Evolutionary conservation across 1,284 basidiomycete species (phyloP).

Genomic region (Macrocystidia cucumis): DNA sequence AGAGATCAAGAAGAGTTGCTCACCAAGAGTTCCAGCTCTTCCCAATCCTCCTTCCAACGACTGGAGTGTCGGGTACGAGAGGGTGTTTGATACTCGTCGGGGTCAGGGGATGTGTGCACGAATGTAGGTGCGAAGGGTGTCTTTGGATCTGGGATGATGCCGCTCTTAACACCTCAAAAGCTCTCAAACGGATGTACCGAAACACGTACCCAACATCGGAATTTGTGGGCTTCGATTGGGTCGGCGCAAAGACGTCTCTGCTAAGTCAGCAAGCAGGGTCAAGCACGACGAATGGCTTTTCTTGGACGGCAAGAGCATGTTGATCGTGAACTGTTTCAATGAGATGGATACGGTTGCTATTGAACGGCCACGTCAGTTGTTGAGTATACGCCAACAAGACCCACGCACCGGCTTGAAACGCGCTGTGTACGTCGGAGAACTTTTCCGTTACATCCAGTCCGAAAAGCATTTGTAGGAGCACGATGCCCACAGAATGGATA

Average conservation of each 20-base stretch:
- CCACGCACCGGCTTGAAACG: slow-evolving; percentile 34
- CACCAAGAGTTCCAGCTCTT: slow-evolving; percentile 71
- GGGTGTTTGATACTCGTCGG: slow-evolving; percentile 45
- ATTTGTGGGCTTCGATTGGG: slow-evolving; percentile 22
- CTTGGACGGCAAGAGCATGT: slow-evolving; percentile 56
- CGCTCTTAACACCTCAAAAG: background rate
- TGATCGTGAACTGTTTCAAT: slow-evolving; percentile 40
- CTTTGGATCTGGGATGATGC: slow-evolving; percentile 25
- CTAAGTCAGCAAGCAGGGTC: slow-evolving; percentile 32
- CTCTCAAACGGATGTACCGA: background rate
- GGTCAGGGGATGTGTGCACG: slow-evolving; percentile 50
- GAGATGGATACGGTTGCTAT: slow-evolving; percentile 43
- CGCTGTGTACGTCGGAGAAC: slow-evolving; percentile 32
- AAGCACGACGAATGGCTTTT: slow-evolving; percentile 46
- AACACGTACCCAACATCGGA: slow-evolving; percentile 19
- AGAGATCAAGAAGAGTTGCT: slow-evolving; percentile 11
- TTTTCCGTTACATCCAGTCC: slow-evolving; percentile 56
- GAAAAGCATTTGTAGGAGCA: slow-evolving; percentile 70
- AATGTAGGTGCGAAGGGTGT: slow-evolving; percentile 36
- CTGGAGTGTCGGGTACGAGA: slow-evolving; percentile 46
- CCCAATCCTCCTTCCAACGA: slow-evolving; percentile 82
- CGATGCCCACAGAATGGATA: slow-evolving; percentile 66
- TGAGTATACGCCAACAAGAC: background rate
- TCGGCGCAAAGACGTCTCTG: slow-evolving; percentile 23
- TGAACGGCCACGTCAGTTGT: slow-evolving; percentile 2